Conservation (phyloP, 345 rosid species). For the Passiflora organensis region DNA sequence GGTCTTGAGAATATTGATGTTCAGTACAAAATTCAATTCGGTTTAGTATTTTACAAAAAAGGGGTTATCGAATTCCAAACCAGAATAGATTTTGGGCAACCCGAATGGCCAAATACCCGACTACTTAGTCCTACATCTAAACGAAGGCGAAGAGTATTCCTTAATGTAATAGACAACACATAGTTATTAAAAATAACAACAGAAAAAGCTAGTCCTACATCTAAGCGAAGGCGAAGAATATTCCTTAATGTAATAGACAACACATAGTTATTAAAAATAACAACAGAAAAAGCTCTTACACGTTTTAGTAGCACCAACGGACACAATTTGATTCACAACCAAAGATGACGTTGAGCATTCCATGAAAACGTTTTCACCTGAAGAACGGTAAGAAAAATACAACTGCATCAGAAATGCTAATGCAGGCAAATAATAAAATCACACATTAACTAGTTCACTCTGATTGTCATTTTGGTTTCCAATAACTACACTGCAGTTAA, state of each 20-base stretch:
- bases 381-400: conserved; percentile 7
- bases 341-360: conserved; percentile 57
- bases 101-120: too few relatives aligned
- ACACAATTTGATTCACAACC: conserved; percentile 61
- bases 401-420: not conserved
- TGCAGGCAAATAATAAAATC: not conserved
- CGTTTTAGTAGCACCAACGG: conserved; percentile 60
- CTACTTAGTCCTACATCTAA: too few relatives aligned
- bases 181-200: not conserved
- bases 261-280: not conserved
- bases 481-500: not conserved
- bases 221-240: not conserved
- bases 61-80: too few relatives aligned
- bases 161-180: not conserved
- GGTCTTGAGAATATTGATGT: too few relatives aligned
- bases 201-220: not conserved
- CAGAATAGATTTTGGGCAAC: too few relatives aligned
- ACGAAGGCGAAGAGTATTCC: not conserved
- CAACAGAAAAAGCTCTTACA: conserved; percentile 35
- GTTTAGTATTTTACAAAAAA: too few relatives aligned
- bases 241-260: not conserved
- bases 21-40: too few relatives aligned
- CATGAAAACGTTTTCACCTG: conserved; percentile 84
- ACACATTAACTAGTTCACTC: not conserved
- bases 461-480: not conserved